Base-by-base conservation (phyloP, 345 rosid species). In the Melaleuca alternifolia region DNA sequence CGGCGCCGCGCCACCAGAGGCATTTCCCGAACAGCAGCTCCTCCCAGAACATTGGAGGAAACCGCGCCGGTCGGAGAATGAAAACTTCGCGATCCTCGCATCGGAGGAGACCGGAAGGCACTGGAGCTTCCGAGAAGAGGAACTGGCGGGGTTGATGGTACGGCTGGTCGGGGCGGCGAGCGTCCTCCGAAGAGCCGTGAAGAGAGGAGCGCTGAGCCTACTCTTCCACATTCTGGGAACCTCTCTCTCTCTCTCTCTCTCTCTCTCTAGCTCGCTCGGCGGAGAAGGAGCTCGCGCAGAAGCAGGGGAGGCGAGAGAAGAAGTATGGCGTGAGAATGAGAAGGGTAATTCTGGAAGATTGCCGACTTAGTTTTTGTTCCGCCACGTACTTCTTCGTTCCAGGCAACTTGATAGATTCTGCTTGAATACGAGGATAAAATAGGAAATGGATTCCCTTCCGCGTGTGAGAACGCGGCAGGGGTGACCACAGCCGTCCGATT, bases 151-250 rank as follows among this genome's bases (percentile, higher is more conserved):
- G n/a, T 88, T 71, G 48, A 41, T 11, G 26, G 48, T 6, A 37
- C 85, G 89, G 21, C 79, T 46, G 62, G 86, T 65, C 5, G 91
- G 89, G 51, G 89, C 53, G 51, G 89, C 53, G 71, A 87, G 51
- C 24, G 88, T 24, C 83, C 89, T 84, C 81, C 87, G 89, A 1
- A 89, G 54, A 84, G 90, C 28, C 6, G 86, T 37, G 50, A 89
- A 91, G 88, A 92, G 83, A 61, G 94, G 89, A 48, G 85, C 79
- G 90, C 87, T 85, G 13, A 93, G 90, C 88, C 90, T 90, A 91
- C 88, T 90, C 11, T 90, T 57, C 85, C 56, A 92, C 88, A 91
- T 84, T 96, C 92, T 94, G 56, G 83, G 87, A 20, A 54, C 21
- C 6, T 53, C 24, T 51, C 50, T 30, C 37, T 59, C 37, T 11